Base-by-base conservation (phyloP, 768 basidiomycete species). In the Lentinula boryana region DNA sequence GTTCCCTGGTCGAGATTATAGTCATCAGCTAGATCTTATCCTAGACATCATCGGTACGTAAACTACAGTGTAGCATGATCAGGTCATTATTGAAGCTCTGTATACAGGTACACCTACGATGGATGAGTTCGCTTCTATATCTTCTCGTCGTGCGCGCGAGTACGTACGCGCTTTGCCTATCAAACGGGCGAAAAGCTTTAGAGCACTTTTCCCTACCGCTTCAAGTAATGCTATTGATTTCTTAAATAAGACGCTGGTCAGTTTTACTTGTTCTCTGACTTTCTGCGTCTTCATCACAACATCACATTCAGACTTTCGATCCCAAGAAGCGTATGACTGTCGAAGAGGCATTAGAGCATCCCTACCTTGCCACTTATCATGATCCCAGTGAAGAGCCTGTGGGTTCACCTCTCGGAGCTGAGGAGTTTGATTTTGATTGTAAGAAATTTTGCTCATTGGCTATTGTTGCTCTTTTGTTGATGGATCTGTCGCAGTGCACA, bases 371-470 rank as follows among this genome's bases (percentile, higher is more conserved):
- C 71, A 91, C 95, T 72, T 96, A 97, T 70, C 95, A 96, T 68
- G 95, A 97, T 69, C 93, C 95, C 2, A 93, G 95, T 54, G 97
- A 99, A 68, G 97, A 99, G 74, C 97, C 97, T 0, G 84, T 88
- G 27, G 95, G 95, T 0, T 90, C 94, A 5, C 95, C 96, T n/a
- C 85, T 99, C 53, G 91, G 92, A 64, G 89, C 94, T 4, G 89
- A 90, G 65, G 98, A 98, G 80, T 99, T 99, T 74, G 94, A 96
- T 68, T 98, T 98, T 72, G 97, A 99, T 72, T 75, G 91, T 92
- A 65, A 75, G 89, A 82, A 4, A 57, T 15, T 15, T 35, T 56
- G 59, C 44, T 23, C 53, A 50, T 21, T 32, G 12, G 5, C 60
- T 23, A 27, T 32, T 41, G 12, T 32, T 38, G 23, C 21, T 43